Evolutionary conservation across 2,329 filamentous ascomycete species (phyloP).

Genomic region (Aspergillus chevalieri): DNA sequence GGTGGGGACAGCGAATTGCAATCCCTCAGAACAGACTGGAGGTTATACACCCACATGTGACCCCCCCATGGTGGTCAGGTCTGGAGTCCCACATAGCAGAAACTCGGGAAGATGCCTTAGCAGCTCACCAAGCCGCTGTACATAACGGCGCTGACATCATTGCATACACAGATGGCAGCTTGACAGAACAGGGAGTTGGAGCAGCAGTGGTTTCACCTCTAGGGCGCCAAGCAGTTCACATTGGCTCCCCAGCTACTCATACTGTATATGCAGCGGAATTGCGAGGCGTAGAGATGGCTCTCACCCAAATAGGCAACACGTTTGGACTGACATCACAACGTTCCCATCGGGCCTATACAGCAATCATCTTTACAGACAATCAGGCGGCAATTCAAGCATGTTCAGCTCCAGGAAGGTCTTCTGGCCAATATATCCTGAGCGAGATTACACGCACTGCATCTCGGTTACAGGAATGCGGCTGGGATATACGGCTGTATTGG

Average conservation of each 20-base stretch:
- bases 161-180: neutral
- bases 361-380: conserved; percentile 25
- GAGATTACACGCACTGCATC: neutral
- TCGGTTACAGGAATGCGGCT: conserved; percentile 8
- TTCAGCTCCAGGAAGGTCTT: conserved; percentile 18
- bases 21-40: neutral
- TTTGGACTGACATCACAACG: neutral
- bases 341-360: too few relatives aligned
- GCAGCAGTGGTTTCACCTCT: neutral
- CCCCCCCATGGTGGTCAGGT: neutral
- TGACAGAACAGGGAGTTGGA: neutral
- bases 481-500: neutral
- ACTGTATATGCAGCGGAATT: neutral
- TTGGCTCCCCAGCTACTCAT: neutral
- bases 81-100: neutral
- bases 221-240: neutral
- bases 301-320: neutral
- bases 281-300: neutral
- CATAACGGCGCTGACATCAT: neutral
- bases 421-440: conserved; percentile 22
- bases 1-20: neutral
- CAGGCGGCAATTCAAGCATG: conserved; percentile 26
- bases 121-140: neutral
- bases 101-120: neutral
- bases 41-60: neutral